Evolutionary conservation across 208 protist genomes (phyloP), one percentile per base, ranked within the genome.

Genomic region (Acanthamoeba triangularis): DNA sequence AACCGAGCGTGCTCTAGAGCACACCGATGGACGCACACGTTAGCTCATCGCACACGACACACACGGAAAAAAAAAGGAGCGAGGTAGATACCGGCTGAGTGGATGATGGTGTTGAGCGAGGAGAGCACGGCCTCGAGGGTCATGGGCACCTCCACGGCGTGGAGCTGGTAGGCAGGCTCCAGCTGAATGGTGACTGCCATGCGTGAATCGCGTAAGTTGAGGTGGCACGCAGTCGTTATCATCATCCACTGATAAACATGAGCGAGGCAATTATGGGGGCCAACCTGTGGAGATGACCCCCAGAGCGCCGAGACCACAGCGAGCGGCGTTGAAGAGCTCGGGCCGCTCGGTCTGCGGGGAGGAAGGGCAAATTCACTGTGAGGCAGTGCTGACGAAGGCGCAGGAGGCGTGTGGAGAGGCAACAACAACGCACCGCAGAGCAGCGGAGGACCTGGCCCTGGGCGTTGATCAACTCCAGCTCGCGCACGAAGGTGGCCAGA

Each of bases 1-100:
- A 95, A 90, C 37, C 93, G 76, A 1, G 49, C 16, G 80, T 95
- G 93, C 41, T 95, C 93, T 90, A 35, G n/a, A n/a, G n/a, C 44
- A 0, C 44, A 13, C 10, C 6, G 44, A 13, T 47, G 44, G 44
- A 13, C 44, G 44, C 44, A 47, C 44, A 47, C 44, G 44, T 47
- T 13, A 47, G 44, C 44, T 47, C 44, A 10, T 14, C 8, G 37
- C 14, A 44, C 16, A 23, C 23, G 41, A 85, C 18, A 13, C 13
- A 30, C 11, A 28, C 54, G 35, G 47, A 33, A 16, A 28, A n/a
- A 33, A 8, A 18, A 44, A 54, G 44, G 74, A 44, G 37, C 5
- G 76, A 18, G 37, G n/a, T 28, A 44, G 41, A n/a, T 61, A 88
- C 80, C 80, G 3, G 90, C 90, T 5, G 37, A 49, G 49, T 94